Conservation (phyloP, 495 filamentous ascomycete genomes). For the Amphirosellinia nigrospora region DNA sequence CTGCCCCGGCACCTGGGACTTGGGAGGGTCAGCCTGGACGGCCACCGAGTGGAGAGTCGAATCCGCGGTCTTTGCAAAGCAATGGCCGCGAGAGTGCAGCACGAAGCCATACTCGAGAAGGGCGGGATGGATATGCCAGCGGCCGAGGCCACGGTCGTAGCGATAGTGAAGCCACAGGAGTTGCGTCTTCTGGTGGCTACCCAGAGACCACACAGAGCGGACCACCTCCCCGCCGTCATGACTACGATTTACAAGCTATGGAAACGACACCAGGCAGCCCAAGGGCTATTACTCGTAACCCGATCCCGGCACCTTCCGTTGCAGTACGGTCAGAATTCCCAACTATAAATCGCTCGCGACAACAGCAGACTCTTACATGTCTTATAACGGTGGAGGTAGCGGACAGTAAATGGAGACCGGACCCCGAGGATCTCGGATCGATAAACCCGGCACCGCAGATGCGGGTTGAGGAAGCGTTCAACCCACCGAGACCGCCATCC, state of each 20-base stretch:
- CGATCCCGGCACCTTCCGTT: conserved; percentile 88
- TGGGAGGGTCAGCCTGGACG: conserved; percentile 57
- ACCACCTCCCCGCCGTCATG: conserved; percentile 73
- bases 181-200: conserved; percentile 78
- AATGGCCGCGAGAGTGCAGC: conserved; percentile 41
- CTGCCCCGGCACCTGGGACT: conserved; percentile 54
- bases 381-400: conserved; percentile 93
- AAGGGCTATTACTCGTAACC: conserved; percentile 76
- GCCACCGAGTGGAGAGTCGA: conserved; percentile 57
- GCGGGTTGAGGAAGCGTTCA: conserved; percentile 54
- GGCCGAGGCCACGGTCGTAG: conserved; percentile 74
- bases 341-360: conserved; percentile 86
- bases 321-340: conserved; percentile 97
- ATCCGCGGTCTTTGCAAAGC: conserved; percentile 43
- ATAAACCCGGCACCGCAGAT: conserved; percentile 55
- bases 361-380: conserved; percentile 94
- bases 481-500: conserved; percentile 53
- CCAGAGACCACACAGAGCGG: conserved; percentile 66
- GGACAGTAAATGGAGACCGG: conserved; percentile 88
- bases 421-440: conserved; percentile 79
- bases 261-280: conserved; percentile 83
- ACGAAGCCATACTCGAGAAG: conserved; percentile 56
- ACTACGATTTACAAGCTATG: conserved; percentile 97
- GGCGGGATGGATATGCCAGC: conserved; percentile 67
- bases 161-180: conserved; percentile 69